Evolutionary conservation across 129 eudicot genomes (phyloP), one percentile per base, ranked within the genome.

Genomic region (Saposhnikovia divaricata): DNA sequence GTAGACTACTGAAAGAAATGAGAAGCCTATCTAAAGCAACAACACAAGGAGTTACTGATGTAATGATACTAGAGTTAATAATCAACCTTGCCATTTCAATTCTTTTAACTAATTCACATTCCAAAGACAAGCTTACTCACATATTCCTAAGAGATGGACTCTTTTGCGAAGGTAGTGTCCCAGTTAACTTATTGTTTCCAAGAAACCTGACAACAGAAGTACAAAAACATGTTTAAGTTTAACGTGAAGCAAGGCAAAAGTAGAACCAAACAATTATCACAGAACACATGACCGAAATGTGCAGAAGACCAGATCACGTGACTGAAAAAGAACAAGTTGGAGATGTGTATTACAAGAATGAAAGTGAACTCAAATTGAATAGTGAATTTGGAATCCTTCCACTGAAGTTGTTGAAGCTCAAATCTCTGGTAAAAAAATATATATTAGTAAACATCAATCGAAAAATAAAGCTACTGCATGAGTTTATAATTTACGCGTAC

Each of bases 161-260:
- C 86, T 88, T 92, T 77, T 27, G 80, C 27, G 78, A 59, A 1
- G 97, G 96, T 55, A 92, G 89, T 34, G 89, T 61, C 69, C 96
- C 96, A 65, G 77, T 85, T 77, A 92, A 85, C 78, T 79, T 89
- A 53, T 93, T 93, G 83, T 88, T 91, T 48, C 98, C 98, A 78
- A 93, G 97, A 87, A 89, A 89, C 90, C 98, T 93, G 86, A 66
- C 51, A 79, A 86, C 57, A n/a, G 53, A 50, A 71, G 59, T 19
- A 25, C 69, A 65, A 38, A 71, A 37, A 7, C 27, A 70, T 38
- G 47, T n/a, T 37, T 38, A 25, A 71, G 47, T 18, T 38, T 38
- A 61, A n/a, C 68, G 9, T n/a, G 4, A 38, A 70, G n/a, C 38
- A 18, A 10, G 38, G 25, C 45, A 31, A 16, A 61, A 19, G 21